phyloP scores from a whole-genome alignment of 1,284 basidiomycete species.

The Taiwanofungus camphoratus region DNA sequence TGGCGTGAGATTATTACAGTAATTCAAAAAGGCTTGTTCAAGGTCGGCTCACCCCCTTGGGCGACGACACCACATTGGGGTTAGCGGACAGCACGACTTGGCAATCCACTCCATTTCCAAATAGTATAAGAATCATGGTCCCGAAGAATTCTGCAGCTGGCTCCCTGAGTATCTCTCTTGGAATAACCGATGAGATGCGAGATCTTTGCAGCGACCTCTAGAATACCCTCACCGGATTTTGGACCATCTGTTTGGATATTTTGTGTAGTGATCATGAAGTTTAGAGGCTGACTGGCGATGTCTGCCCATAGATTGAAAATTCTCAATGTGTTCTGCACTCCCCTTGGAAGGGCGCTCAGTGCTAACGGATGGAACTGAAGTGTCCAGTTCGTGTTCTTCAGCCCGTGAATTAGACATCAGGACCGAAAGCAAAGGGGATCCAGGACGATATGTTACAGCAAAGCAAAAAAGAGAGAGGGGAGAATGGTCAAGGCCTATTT shows the following conservation, averaged over 20 bases:
- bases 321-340: slow-evolving; percentile 16
- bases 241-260: slow-evolving; percentile 51
- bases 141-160: slow-evolving; percentile 67
- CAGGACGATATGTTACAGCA: no score
- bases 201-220: background rate
- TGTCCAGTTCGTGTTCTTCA: no score
- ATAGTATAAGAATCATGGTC: slow-evolving; percentile 59
- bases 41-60: slow-evolving; percentile 64
- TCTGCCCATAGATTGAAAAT: slow-evolving; percentile 6
- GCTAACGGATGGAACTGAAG: no score
- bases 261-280: slow-evolving; percentile 21
- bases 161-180: slow-evolving; percentile 46
- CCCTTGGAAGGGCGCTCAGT: no score
- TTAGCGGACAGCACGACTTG: slow-evolving; percentile 56
- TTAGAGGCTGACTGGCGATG: slow-evolving; percentile 6
- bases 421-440: no score
- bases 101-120: slow-evolving; percentile 60
- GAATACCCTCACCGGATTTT: slow-evolving; percentile 46
- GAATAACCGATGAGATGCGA: slow-evolving; percentile 1
- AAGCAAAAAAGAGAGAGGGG: no score
- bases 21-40: background rate
- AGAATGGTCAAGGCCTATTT: no score
- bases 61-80: slow-evolving; percentile 42
- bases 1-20: slow-evolving; percentile 1
- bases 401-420: no score